phyloP scores from a whole-genome alignment of 352 stramenopile genomes.

The Phytophthora macrochlamydospora region DNA sequence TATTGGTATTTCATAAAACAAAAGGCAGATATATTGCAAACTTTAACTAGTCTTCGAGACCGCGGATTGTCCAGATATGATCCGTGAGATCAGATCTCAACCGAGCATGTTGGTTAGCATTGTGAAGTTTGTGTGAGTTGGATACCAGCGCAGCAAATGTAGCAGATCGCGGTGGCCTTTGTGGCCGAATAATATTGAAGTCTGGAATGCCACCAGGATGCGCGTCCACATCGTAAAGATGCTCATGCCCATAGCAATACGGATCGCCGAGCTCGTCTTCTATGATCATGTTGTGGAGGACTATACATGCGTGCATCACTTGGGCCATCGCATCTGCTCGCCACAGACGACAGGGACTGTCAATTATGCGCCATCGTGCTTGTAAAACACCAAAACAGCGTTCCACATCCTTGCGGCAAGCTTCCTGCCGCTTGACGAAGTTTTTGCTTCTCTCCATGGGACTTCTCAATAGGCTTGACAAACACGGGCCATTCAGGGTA shows the following conservation, averaged over 20 bases:
- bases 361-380: conserved; percentile 11
- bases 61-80: not conserved
- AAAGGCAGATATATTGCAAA: not conserved
- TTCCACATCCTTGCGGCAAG: conserved; percentile 22
- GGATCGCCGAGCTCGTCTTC: conserved; percentile 6
- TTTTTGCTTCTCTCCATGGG: conserved; percentile 7
- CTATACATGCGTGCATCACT: conserved; percentile 14
- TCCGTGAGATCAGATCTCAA: not conserved
- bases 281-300: conserved; percentile 22
- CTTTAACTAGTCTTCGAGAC: not conserved
- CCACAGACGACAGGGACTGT: conserved; percentile 16
- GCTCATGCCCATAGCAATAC: not conserved
- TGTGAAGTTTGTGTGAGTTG: not conserved
- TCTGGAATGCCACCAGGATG: not conserved
- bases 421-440: conserved; percentile 12
- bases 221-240: not conserved
- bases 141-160: not conserved
- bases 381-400: not conserved
- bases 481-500: conserved; percentile 18
- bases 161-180: not conserved
- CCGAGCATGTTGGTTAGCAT: not conserved
- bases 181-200: not conserved
- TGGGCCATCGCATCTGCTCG: conserved; percentile 12
- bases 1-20: too few species aligned
- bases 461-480: conserved; percentile 13